Percentiles rank a stretch among this genome's conserved stretches.
These are phyloP conservation scores for Candida silvatica DNA, from an alignment of 805 yeast genomes.

Conservation along the genomic window DNA sequence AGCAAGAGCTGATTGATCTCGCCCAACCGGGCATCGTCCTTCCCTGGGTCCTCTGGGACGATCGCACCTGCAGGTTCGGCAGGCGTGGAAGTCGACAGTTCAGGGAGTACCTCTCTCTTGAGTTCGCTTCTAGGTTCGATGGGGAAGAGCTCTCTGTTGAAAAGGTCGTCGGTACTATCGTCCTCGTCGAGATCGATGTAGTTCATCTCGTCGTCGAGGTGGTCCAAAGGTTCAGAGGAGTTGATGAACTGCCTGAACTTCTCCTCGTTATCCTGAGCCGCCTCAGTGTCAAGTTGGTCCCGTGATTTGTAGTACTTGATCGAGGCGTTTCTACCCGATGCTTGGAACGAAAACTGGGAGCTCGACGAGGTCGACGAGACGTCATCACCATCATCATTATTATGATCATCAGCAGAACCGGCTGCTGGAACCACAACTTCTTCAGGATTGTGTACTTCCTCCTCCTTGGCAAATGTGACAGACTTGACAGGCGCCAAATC, in stretches of 20 bases:
- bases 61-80: too few relatives aligned
- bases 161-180: constrained; percentile 31
- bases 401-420: constrained; percentile 1
- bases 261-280: constrained; percentile 8
- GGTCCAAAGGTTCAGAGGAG: constrained; percentile 15
- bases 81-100: not conserved
- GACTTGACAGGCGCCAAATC: not conserved
- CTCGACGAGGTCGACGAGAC: constrained; percentile 11
- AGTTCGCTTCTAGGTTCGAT: constrained; percentile 1
- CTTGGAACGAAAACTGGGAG: constrained; percentile 28
- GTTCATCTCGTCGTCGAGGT: constrained; percentile 25
- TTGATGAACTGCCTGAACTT: constrained; percentile 18
- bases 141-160: constrained; percentile 28
- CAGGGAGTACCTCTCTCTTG: not conserved
- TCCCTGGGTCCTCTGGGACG: too few relatives aligned
- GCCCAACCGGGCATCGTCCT: not conserved
- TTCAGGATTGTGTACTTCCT: not conserved
- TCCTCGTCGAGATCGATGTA: constrained; percentile 22
- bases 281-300: constrained; percentile 22
- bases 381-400: constrained; percentile 3
- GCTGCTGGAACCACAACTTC: not conserved
- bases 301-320: constrained; percentile 27
- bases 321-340: constrained; percentile 27
- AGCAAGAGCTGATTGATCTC: not conserved
- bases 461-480: not conserved